Percentiles rank a stretch among this genome's conserved stretches.
Evolutionary conservation across 2,329 filamentous ascomycete species (phyloP).

Genomic region (Colletotrichum sp.): DNA sequence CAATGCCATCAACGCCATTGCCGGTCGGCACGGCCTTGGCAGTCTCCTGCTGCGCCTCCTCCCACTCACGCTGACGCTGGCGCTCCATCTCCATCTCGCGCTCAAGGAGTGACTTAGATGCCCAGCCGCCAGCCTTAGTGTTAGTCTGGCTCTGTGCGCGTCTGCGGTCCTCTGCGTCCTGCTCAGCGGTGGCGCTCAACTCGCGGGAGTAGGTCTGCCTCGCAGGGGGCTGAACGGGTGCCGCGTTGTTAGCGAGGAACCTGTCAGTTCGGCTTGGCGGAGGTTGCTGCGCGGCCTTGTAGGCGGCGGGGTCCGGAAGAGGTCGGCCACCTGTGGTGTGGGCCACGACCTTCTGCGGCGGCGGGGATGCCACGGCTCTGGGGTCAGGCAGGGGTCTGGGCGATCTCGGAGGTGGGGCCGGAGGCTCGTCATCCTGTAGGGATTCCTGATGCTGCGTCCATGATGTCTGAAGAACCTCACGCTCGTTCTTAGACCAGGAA

Average conservation of each 20-base stretch:
- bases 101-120: slow-evolving; percentile 74
- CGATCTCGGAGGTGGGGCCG: slow-evolving; percentile 31
- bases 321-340: slow-evolving; percentile 53
- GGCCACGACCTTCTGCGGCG: slow-evolving; percentile 35
- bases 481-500: slow-evolving; percentile 69
- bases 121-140: slow-evolving; percentile 68
- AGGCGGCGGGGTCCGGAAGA: slow-evolving; percentile 54
- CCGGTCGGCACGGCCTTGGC: slow-evolving; percentile 57
- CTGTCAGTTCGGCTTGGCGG: slow-evolving; percentile 58
- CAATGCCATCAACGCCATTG: slow-evolving; percentile 65
- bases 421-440: slow-evolving; percentile 25
- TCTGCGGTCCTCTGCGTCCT: slow-evolving; percentile 65
- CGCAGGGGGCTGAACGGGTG: slow-evolving; percentile 42
- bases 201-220: slow-evolving; percentile 60
- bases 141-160: slow-evolving; percentile 62
- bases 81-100: slow-evolving; percentile 83
- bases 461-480: slow-evolving; percentile 65
- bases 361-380: slow-evolving; percentile 26
- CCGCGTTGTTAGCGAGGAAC: slow-evolving; percentile 60
- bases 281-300: slow-evolving; percentile 24
- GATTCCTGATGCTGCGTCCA: slow-evolving; percentile 48
- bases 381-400: slow-evolving; percentile 49
- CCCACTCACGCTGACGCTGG: slow-evolving; percentile 80
- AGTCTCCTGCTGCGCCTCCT: slow-evolving; percentile 72
- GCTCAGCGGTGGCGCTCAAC: slow-evolving; percentile 63